These are phyloP conservation scores for Cordyceps pruinosa DNA, from an alignment of 2,329 filamentous ascomycete genomes.

Conservation along the genomic window DNA sequence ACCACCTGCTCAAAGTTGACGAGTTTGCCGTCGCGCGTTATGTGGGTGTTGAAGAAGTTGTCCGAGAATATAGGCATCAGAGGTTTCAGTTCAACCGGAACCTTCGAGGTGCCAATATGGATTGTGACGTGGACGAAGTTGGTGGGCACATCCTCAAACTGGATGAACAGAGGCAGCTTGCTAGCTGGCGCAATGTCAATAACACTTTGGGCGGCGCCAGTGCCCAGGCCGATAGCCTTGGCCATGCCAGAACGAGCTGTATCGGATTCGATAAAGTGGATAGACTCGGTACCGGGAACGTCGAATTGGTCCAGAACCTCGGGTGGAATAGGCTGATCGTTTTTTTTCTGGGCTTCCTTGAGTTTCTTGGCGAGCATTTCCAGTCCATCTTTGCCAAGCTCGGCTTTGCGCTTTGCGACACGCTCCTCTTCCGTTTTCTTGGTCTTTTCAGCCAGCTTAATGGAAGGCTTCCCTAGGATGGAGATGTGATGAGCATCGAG, in stretches of 20 bases:
- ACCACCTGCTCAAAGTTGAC: constrained; percentile 90
- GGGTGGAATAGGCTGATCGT: constrained; percentile 78
- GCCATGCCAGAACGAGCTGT: constrained; percentile 80
- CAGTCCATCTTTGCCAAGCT: constrained; percentile 76
- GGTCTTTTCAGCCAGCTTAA: constrained; percentile 68
- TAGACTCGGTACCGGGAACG: constrained; percentile 80
- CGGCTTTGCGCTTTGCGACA: constrained; percentile 68
- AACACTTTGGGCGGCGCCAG: constrained; percentile 65
- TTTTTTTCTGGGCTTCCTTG: constrained; percentile 77
- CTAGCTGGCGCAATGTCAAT: constrained; percentile 61
- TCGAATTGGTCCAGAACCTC: constrained; percentile 74
- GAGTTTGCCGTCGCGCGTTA: constrained; percentile 66
- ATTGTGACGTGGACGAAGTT: constrained; percentile 86
- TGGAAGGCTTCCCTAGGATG: constrained; percentile 79
- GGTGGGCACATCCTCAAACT: constrained; percentile 90
- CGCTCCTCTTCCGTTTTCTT: constrained; percentile 76
- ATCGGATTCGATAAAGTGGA: constrained; percentile 85
- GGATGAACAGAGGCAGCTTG: constrained; percentile 77
- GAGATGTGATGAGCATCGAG: constrained; percentile 80
- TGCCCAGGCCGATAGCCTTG: constrained; percentile 57
- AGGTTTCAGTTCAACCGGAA: constrained; percentile 79
- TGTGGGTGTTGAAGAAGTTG: constrained; percentile 91
- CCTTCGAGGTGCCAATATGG: constrained; percentile 67
- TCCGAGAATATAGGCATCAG: constrained; percentile 77
- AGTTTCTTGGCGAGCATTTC: constrained; percentile 67